These are phyloP conservation scores for Amoeboradix gromovi DNA, from an alignment of 371 early-diverging fungal species.

Conservation along the genomic window DNA sequence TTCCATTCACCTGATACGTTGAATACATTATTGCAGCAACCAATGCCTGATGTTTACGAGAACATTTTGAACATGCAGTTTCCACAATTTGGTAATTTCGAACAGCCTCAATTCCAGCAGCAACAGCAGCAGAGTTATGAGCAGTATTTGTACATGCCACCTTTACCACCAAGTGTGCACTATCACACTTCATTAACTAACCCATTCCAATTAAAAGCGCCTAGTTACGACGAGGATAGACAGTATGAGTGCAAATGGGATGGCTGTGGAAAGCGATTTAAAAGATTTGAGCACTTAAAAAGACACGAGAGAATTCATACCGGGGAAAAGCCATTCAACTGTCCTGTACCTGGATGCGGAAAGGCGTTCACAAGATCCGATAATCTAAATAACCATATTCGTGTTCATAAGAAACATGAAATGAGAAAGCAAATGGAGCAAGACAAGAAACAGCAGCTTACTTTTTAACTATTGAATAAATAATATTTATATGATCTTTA, in stretches of 20 bases:
- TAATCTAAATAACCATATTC: conserved; percentile 26
- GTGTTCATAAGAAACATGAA: background rate
- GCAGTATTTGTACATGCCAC: background rate
- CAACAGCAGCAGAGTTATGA: background rate
- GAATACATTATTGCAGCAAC: background rate
- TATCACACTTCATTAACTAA: background rate
- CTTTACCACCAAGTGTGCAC: background rate
- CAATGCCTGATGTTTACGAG: background rate
- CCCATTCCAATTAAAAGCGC: background rate
- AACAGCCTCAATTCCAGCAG: background rate
- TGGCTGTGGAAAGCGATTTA: conserved; percentile 42
- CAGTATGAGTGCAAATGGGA: conserved; percentile 13
- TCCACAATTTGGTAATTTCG: background rate
- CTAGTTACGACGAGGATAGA: background rate
- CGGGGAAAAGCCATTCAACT: conserved; percentile 55
- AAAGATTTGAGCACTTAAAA: conserved; percentile 48
- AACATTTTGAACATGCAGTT: background rate
- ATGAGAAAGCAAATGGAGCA: background rate
- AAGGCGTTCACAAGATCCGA: conserved; percentile 58
- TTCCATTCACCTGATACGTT: too few relatives aligned
- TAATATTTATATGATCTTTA: background rate
- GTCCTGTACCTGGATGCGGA: conserved; percentile 33
- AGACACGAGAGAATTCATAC: conserved; percentile 40
- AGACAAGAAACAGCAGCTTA: background rate
- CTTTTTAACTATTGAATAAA: background rate